Base-by-base conservation (phyloP, 2,329 filamentous ascomycete species). In the Trichoderma asperellum region DNA sequence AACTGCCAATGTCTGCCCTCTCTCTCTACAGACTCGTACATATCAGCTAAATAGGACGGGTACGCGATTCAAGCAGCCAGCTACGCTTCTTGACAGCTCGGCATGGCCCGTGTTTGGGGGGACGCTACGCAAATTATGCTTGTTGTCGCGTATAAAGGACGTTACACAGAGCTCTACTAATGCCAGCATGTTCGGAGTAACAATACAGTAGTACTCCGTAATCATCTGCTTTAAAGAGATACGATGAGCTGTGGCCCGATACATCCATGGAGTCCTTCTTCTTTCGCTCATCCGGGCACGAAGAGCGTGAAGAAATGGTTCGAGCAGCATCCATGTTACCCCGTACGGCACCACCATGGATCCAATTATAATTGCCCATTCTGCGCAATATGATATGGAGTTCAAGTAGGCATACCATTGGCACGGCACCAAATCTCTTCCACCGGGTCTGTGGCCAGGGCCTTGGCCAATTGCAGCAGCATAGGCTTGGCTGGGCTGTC, bases 391-490 rank as follows among this genome's bases (percentile, higher is more conserved):
- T 43, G 40, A 24, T 1, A 49, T 43, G 40, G 40, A 43, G 40
- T 43, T 43, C 18, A 10, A n/a, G 40, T n/a, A 32, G 5, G 32
- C 32, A 18, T 43, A n/a, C 16, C 40, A 18, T n/a, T 8, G 47
- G 47, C 24, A 49, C 47, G 21, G 14, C 14, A 27, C 57, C 40
- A 60, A 68, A 60, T 68, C 32, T 61, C 43, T 68, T 40, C 32
- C 61, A 24, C 56, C 65, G 56, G n/a, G 57, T 66, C 53, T 40
- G 6, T 52, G 63, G 58, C 63, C 11, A 49, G 63, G 63, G 63
- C 40, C 29, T 37, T 49, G 53, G 55, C 37, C 66, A 56, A 68
- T 68, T 56, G 66, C 35, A 35, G 56, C 21, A 37, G 49, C n/a
- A 32, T 55, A 18, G 18, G 63, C 35, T 40, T 49, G 32, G 62